Evolutionary conservation across 2,329 filamentous ascomycete genomes (phyloP), one percentile per base, ranked within the genome.

Genomic region (Talaromyces sp.): DNA sequence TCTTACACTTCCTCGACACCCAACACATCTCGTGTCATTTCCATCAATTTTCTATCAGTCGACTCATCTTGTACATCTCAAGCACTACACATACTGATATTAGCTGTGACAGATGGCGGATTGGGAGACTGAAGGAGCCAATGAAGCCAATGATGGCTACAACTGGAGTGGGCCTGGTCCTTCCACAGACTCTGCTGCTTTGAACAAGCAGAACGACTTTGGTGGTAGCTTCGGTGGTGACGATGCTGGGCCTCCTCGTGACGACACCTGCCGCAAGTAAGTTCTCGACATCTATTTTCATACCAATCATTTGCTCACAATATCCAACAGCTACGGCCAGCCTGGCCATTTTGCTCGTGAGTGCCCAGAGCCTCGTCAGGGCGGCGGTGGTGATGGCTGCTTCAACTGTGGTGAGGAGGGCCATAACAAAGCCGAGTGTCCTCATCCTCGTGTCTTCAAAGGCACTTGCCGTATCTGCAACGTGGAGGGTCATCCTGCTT

Each of bases 331-430:
- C 65, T 80, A 77, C 66, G 76, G 77, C 63, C 68, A 70, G 17
- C 67, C 72, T 58, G 76, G 73, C 36, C 78, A 80, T 67, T 79
- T 78, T 64, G 74, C 75, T 40, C 76, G 77, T 19, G 78, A 82
- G 17, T 83, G 81, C 64, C 75, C 80, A 2, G 77, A 80, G 56
- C 76, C 75, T 68, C 75, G 72, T 47, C 78, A 79, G 70, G 70
- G 68, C 58, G 70, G 68, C 58, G 49, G 60, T 27, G 31, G 59
- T 31, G 76, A 75, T 60, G 76, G 72, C 19, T 82, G 80, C 70
- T 82, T 80, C 74, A 82, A 83, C 66, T 81, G 79, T 68, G 77
- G 77, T 51, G 71, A 82, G 72, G 74, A 78, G 71, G 78, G 80
- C 17, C 80, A 82, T 64, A 72, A 65, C 69, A 82, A 82, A 69